Percentiles rank a stretch among this genome's conserved stretches.
These are phyloP conservation scores for Oemleria cerasiformis DNA, from an alignment of 306 rosid species.

Conservation along the genomic window DNA sequence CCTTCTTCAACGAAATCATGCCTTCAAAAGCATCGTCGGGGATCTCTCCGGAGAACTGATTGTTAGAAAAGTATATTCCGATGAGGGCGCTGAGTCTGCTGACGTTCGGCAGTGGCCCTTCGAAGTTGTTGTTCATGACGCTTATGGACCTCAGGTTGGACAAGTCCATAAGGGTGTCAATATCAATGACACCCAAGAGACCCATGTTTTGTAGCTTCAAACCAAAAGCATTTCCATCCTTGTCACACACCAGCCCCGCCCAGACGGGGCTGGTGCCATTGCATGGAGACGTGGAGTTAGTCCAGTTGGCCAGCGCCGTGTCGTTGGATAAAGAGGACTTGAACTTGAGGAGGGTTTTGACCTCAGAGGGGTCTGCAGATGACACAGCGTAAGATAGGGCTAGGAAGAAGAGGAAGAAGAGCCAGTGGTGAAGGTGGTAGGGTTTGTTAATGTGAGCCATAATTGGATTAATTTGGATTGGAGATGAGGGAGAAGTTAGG, in stretches of 20 bases:
- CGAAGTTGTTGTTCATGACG: conserved; percentile 49
- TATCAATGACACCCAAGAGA: conserved; percentile 48
- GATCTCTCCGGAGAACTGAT: conserved; percentile 58
- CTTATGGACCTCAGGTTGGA: conserved; percentile 47
- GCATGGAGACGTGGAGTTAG: conserved; percentile 30
- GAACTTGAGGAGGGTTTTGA: conserved; percentile 47
- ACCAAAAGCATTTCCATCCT: conserved; percentile 17
- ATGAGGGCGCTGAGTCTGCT: conserved; percentile 34
- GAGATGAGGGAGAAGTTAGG: not conserved
- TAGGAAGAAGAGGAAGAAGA: conserved; percentile 23
- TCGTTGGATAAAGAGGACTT: conserved; percentile 38
- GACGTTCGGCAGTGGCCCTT: conserved; percentile 58
- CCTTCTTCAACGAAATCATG: conserved; percentile 42
- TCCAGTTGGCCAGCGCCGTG: conserved; percentile 43
- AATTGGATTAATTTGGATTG: not conserved
- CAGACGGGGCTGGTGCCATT: conserved; percentile 15
- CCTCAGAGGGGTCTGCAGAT: conserved; percentile 18
- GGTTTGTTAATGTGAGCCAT: conserved; percentile 6
- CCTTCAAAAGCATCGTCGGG: conserved; percentile 49
- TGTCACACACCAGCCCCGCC: conserved; percentile 53
- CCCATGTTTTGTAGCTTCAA: conserved; percentile 58
- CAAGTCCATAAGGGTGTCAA: conserved; percentile 35
- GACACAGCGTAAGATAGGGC: conserved; percentile 11
- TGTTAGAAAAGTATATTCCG: conserved; percentile 50
- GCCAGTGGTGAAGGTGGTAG: conserved; percentile 4